Base-by-base conservation (phyloP, 2,329 filamentous ascomycete genomes). In the Aspergillus sp. region DNA sequence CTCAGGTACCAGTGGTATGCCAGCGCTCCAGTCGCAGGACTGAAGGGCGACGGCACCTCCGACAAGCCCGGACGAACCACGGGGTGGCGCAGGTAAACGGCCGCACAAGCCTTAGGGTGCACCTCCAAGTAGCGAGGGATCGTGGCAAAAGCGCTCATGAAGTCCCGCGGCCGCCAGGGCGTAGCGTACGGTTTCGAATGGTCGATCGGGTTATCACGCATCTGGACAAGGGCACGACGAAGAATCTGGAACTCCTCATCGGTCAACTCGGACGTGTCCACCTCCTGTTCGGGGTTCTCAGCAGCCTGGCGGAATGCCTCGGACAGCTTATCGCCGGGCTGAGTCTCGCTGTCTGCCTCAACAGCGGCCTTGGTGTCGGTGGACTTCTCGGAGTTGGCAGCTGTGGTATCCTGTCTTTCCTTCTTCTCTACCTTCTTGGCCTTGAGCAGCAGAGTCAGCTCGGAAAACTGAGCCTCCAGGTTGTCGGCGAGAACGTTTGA, bases 41-140 rank as follows among this genome's bases (percentile, higher is more conserved):
- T 78, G 77, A 92, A 97, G 17, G 94, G 94, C 23, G 91, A 92
- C 1, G 94, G 94, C 62, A 94, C 89, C 77, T 94, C 95, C 4
- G 90, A 88, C 66, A 86, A 71, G 10, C 93, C 92, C 2, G 89
- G 89, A 62, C 93, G 85, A 25, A 92, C 95, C 47, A 98, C 94
- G 0, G 95, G 95, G 80, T 99, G 94, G 60, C 95, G 86, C 63
- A 99, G 80, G 76, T 99, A 99, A 43, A 99, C 92, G 10, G 95
- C 95, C 1, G 93, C 89, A 78, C 95, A 99, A 70, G 98, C 90
- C 72, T 93, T 96, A 77, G 96, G 95, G 82, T 98, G 97, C 69
- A 99, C 95, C 80, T 99, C 96, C 62, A 99, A 86, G 77, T 98
- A 99, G 57, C 91, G 84, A 10, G 95, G 95, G 67, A 99, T 92